Evolutionary conservation across 306 rosid species (phyloP).

Genomic region (Macrotyloma uniflorum): DNA sequence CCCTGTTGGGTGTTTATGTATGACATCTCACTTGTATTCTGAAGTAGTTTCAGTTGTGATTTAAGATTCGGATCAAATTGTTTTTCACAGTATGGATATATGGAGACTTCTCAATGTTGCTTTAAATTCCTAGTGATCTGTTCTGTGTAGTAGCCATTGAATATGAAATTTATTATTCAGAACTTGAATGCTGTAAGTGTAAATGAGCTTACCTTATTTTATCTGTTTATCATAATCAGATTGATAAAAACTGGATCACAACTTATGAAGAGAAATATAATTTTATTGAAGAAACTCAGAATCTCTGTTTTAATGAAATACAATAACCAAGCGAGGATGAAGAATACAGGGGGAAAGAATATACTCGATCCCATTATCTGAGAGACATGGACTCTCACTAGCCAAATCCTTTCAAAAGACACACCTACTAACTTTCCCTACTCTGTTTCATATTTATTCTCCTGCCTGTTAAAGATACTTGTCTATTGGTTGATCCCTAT

Average conservation of each 20-base stretch:
- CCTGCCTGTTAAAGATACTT: neutral
- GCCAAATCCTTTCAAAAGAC: neutral
- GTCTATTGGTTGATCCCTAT: neutral
- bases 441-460: neutral
- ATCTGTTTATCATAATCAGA: neutral
- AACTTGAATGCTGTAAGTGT: conserved; percentile 9
- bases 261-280: neutral
- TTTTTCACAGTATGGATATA: neutral
- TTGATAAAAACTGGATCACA: neutral
- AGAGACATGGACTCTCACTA: neutral
- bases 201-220: conserved; percentile 23
- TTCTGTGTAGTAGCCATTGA: neutral
- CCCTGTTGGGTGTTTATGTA: conserved; percentile 5
- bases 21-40: conserved; percentile 2
- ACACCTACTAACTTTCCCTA: neutral
- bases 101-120: conserved; percentile 13
- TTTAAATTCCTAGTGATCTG: neutral
- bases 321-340: neutral
- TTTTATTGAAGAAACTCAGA: neutral
- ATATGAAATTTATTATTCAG: conserved; percentile 20
- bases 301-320: neutral
- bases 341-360: neutral
- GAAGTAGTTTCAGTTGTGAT: conserved; percentile 17
- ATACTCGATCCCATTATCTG: too few relatives aligned
- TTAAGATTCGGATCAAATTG: conserved; percentile 2